These are phyloP conservation scores for Solidago caesia DNA, from an alignment of 129 eudicot species.

Conservation along the genomic window DNA sequence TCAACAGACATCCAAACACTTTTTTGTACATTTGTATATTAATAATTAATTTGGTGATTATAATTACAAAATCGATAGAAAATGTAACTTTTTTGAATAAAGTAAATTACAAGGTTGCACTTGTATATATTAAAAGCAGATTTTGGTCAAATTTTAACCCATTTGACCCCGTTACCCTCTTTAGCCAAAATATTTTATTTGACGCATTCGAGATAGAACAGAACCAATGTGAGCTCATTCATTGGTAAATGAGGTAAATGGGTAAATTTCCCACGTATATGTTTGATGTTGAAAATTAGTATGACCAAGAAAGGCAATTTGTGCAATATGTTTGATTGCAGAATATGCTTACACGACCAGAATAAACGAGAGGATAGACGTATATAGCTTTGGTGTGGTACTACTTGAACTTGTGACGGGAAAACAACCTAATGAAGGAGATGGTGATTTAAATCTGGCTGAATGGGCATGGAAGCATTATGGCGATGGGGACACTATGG, in stretches of 20 bases:
- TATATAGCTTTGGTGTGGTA: constrained; percentile 85
- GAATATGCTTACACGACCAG: constrained; percentile 70
- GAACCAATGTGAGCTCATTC: neutral
- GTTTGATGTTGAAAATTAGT: neutral
- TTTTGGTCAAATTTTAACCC: neutral
- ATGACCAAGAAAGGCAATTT: neutral
- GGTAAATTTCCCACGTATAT: neutral
- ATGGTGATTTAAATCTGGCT: constrained; percentile 51
- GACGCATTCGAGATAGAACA: neutral
- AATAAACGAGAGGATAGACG: constrained; percentile 72
- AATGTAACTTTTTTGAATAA: no score
- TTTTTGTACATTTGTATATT: neutral
- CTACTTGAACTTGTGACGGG: constrained; percentile 82
- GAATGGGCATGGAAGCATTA: constrained; percentile 90
- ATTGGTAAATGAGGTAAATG: neutral
- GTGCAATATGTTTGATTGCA: constrained; percentile 28
- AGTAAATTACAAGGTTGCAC: neutral
- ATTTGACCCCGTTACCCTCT: neutral
- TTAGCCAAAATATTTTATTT: neutral
- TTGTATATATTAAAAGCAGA: neutral
- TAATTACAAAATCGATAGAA: no score
- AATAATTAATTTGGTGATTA: no score
- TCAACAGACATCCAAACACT: neutral
- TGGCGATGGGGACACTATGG: constrained; percentile 52
- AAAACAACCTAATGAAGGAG: constrained; percentile 62